Conservation (phyloP, 1,139 yeast species). For the Lodderomyces orthopsilosis region DNA sequence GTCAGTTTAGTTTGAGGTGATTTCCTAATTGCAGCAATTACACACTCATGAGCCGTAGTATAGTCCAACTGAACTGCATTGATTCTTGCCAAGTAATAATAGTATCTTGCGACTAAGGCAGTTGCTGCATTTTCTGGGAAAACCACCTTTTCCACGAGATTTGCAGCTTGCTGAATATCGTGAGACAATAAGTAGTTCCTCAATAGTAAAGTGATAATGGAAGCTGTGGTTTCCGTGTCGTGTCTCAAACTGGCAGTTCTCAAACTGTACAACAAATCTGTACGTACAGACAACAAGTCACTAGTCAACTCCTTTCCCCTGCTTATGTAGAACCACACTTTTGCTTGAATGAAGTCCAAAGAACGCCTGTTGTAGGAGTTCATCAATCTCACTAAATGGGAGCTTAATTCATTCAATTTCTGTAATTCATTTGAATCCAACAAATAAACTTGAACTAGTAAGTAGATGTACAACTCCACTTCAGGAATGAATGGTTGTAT, state of each 20-base stretch:
- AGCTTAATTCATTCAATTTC: slow-evolving; percentile 52
- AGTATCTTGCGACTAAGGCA: slow-evolving; percentile 88
- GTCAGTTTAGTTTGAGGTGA: slow-evolving; percentile 93
- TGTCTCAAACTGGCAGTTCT: slow-evolving; percentile 91
- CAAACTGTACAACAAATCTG: slow-evolving; percentile 67
- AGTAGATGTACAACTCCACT: slow-evolving; percentile 74
- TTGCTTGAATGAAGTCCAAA: slow-evolving; percentile 82
- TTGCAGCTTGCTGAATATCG: slow-evolving; percentile 84
- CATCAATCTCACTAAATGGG: slow-evolving; percentile 52
- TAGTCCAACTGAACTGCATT: slow-evolving; percentile 92
- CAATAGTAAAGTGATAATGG: slow-evolving; percentile 76
- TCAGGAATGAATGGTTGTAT: slow-evolving; percentile 49
- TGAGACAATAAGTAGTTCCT: slow-evolving; percentile 77
- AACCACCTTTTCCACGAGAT: slow-evolving; percentile 82
- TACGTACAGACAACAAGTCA: slow-evolving; percentile 62
- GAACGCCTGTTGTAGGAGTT: slow-evolving; percentile 74
- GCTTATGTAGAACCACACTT: slow-evolving; percentile 88
- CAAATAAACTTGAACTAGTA: slow-evolving; percentile 72
- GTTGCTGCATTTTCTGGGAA: slow-evolving; percentile 86
- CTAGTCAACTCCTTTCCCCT: slow-evolving; percentile 71
- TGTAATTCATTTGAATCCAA: slow-evolving; percentile 58
- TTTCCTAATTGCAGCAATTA: slow-evolving; percentile 90
- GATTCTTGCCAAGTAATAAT: slow-evolving; percentile 84
- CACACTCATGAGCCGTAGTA: slow-evolving; percentile 85
- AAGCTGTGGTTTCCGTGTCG: slow-evolving; percentile 88